Percentiles rank a stretch among this genome's conserved stretches.
Conservation (phyloP, 495 filamentous ascomycete genomes). For the Neurospora sp. region DNA sequence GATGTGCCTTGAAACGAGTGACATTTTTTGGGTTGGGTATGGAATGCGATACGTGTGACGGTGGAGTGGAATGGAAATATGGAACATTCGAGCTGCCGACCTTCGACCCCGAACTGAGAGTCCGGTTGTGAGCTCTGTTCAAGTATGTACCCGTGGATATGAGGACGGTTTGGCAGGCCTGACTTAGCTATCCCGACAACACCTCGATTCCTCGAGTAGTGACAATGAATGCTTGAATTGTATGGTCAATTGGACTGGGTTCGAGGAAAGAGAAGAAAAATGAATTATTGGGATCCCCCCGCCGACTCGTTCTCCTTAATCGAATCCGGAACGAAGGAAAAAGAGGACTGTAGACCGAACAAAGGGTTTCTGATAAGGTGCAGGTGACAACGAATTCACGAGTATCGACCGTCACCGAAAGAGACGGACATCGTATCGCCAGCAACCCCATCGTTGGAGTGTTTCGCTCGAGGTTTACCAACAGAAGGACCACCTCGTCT, state of each 20-base stretch:
- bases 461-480: background rate
- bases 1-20: background rate
- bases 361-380: background rate
- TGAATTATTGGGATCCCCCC: background rate
- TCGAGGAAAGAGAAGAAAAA: background rate
- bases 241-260: no score
- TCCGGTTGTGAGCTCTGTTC: background rate
- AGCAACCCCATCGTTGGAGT: background rate
- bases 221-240: background rate
- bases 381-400: background rate
- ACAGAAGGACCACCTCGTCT: background rate
- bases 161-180: background rate
- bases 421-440: background rate
- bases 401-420: background rate
- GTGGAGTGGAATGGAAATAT: background rate
- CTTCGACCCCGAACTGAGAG: background rate
- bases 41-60: background rate
- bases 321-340: background rate
- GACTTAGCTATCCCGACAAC: background rate
- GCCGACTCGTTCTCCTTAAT: no score
- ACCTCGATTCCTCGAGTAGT: background rate
- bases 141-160: background rate
- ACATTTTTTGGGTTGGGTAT: background rate
- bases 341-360: background rate
- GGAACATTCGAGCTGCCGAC: background rate